Conservation (phyloP, 345 rosid species). For the Salix dunnii region DNA sequence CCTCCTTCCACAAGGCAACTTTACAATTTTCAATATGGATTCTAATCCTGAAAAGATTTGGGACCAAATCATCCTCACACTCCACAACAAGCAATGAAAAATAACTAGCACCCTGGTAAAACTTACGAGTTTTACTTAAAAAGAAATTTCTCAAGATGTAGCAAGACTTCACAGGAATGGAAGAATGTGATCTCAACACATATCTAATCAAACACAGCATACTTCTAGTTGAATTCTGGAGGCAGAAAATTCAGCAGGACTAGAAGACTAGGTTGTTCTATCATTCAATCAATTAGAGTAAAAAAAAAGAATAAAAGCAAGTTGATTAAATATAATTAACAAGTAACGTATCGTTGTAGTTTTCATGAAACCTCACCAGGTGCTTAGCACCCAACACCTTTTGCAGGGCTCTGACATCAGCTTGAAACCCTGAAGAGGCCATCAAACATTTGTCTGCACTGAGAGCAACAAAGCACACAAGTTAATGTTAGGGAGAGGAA, state of each 20-base stretch:
- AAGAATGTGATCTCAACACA: background rate
- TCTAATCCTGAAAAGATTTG: background rate
- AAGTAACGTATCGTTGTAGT: background rate
- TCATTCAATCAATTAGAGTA: background rate
- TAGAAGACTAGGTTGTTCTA: background rate
- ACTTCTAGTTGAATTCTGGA: background rate
- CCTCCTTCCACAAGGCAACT: background rate
- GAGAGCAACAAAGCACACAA: constrained; percentile 13
- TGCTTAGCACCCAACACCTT: constrained; percentile 78
- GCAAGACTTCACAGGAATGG: background rate
- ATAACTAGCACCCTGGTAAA: background rate
- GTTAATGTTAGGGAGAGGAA: background rate
- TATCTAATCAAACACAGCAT: background rate
- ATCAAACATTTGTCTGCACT: constrained; percentile 80
- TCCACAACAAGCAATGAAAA: background rate
- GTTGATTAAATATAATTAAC: background rate
- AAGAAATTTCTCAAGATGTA: background rate
- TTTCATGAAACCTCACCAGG: constrained; percentile 57
- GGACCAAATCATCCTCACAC: background rate
- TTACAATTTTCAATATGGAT: background rate
- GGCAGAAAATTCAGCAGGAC: background rate
- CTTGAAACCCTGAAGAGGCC: constrained; percentile 98
- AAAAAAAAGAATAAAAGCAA: background rate
- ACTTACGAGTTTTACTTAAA: background rate
- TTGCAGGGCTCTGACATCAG: constrained; percentile 91